phyloP scores from a whole-genome alignment of 2,329 filamentous ascomycete genomes.

The Neonectria sp. region DNA sequence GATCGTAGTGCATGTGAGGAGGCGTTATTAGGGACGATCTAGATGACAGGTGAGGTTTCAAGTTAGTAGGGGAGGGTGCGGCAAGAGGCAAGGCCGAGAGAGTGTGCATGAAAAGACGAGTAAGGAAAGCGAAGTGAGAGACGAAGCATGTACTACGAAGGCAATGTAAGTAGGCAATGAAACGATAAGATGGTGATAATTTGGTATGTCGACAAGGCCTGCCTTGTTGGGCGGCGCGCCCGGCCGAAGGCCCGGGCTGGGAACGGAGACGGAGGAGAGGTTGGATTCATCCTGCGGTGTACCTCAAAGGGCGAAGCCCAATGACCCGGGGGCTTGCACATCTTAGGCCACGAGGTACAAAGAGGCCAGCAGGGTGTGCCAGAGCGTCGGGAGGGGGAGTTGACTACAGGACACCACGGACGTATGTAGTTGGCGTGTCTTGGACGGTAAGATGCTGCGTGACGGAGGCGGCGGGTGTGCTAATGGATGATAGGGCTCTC shows the following conservation, averaged over 20 bases:
- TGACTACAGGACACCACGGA: neutral
- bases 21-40: slow-evolving; percentile 16
- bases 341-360: slow-evolving; percentile 35
- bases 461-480: slow-evolving; percentile 3
- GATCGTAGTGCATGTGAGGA: slow-evolving; percentile 8
- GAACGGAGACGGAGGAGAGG: slow-evolving; percentile 20
- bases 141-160: neutral
- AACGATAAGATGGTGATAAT: slow-evolving; percentile 13
- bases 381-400: slow-evolving; percentile 35
- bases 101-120: slow-evolving; percentile 18
- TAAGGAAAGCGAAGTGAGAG: neutral
- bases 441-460: slow-evolving; percentile 10
- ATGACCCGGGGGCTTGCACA: slow-evolving; percentile 16
- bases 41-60: slow-evolving; percentile 23
- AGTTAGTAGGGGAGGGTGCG: slow-evolving; percentile 10
- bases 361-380: slow-evolving; percentile 39
- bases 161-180: neutral
- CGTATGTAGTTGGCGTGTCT: slow-evolving; percentile 6
- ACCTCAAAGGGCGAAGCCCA: neutral
- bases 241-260: slow-evolving; percentile 12
- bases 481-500: neutral
- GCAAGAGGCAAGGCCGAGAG: slow-evolving; percentile 4
- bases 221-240: slow-evolving; percentile 16
- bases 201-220: slow-evolving; percentile 17
- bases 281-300: slow-evolving; percentile 22